Conservation (phyloP, 2,329 filamentous ascomycete genomes). For the Ophioceras dolichostomum region DNA sequence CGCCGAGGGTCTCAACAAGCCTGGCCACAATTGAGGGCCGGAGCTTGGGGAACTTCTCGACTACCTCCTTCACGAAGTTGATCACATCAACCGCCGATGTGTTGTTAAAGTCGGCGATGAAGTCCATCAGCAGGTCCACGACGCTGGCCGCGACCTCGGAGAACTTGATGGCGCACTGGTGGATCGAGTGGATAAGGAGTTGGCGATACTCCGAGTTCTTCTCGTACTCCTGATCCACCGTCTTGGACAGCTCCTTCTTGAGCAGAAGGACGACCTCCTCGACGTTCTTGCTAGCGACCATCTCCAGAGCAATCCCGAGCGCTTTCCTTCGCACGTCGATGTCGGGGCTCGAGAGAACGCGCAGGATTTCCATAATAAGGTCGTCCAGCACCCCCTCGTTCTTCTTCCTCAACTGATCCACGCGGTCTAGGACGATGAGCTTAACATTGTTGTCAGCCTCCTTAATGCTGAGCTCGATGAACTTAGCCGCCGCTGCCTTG, state of each 20-base stretch:
- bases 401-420: constrained; percentile 59
- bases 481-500: constrained; percentile 89
- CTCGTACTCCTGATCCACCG: constrained; percentile 96
- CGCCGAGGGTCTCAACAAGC: constrained; percentile 77
- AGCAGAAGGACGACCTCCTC: constrained; percentile 92
- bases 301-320: constrained; percentile 79
- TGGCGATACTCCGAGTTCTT: constrained; percentile 95
- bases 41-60: constrained; percentile 91
- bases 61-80: constrained; percentile 96
- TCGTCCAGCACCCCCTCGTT: constrained; percentile 82
- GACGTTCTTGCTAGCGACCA: constrained; percentile 98
- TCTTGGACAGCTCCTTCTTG: constrained; percentile 97
- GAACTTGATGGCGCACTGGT: constrained; percentile 98
- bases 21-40: constrained; percentile 78
- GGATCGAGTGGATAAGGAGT: constrained; percentile 90
- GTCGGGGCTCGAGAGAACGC: constrained; percentile 88
- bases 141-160: constrained; percentile 96
- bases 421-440: constrained; percentile 90
- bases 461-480: constrained; percentile 94
- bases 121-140: constrained; percentile 95
- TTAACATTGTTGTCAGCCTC: constrained; percentile 99
- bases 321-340: constrained; percentile 93
- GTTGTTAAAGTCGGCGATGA: constrained; percentile 97
- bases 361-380: constrained; percentile 90
- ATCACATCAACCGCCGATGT: constrained; percentile 95